Evolutionary conservation across 2,329 filamentous ascomycete species (phyloP), one percentile per base, ranked within the genome.

Genomic region (Ceratocystis cubensis): DNA sequence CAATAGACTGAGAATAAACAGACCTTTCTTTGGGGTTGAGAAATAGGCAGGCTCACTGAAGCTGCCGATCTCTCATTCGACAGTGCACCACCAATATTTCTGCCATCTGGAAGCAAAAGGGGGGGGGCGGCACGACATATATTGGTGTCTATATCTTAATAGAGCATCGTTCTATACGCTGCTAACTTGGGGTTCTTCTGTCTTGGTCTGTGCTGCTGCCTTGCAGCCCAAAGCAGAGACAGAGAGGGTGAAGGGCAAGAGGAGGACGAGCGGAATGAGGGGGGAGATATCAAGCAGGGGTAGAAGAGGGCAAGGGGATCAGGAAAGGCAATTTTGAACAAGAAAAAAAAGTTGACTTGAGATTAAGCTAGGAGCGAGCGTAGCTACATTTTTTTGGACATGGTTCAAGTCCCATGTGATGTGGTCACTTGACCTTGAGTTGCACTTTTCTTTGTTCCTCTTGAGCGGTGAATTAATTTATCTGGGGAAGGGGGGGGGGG

Each of bases 371-470:
- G 25, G 48, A 37, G 8, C 10, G 48, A 53, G 48, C 20, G 22
- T 25, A 57, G 53, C 53, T 30, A 57, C 53, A 37, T 57, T 57
- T 13, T 57, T 25, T 33, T 22, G 30, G 25, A 33, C 53, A 57
- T 57, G 53, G 53, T 57, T 57, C 53, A 57, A 57, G 61, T 4
- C 65, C 65, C 65, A 64, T 63, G 65, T 66, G 65, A 66, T 44
- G 15, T 17, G 41, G 45, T 66, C 65, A 66, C 61, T 66, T 66
- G 65, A 66, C 65, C 61, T 44, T 22, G 7, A 57, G 53, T n/a
- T 33, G 4, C 53, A 57, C 13, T 57, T 37, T 57, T 33, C 10
- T 33, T 57, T 22, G 53, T 57, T 57, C 53, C 53, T 57, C 53
- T 57, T 57, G 28, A n/a, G 53, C 53, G 53, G 53, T 57, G 53